phyloP scores from a whole-genome alignment of 495 filamentous ascomycete species.

The Extremus antarcticus region DNA sequence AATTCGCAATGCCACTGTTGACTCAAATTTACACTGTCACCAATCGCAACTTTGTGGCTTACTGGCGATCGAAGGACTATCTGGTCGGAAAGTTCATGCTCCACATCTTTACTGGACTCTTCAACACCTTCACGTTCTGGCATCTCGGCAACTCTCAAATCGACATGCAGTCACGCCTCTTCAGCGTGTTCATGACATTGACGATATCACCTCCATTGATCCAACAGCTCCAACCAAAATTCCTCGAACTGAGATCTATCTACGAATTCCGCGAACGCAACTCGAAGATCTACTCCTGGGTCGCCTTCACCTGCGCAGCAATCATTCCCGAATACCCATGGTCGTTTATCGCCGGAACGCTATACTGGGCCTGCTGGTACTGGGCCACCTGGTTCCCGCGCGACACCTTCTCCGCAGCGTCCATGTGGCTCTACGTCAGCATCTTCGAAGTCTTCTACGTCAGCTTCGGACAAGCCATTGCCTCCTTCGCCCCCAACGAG shows the following conservation, averaged over 20 bases:
- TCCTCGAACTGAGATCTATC: conserved; percentile 41
- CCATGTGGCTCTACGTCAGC: conserved; percentile 49
- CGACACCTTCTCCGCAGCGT: conserved; percentile 41
- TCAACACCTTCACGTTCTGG: conserved; percentile 87
- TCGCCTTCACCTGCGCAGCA: conserved; percentile 39
- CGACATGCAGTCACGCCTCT: conserved; percentile 61
- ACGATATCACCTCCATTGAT: conserved; percentile 40
- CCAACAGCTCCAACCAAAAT: conserved; percentile 45
- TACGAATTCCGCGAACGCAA: conserved; percentile 46
- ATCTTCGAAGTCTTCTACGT: conserved; percentile 65
- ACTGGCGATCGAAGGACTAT: conserved; percentile 81
- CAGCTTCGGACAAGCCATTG: conserved; percentile 65
- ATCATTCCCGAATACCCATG: conserved; percentile 29
- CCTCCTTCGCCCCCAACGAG: conserved; percentile 60
- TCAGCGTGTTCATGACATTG: conserved; percentile 44
- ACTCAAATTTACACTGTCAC: conserved; percentile 45
- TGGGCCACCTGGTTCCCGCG: conserved; percentile 41
- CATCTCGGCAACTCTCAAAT: conserved; percentile 56
- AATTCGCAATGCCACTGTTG: conserved; percentile 36
- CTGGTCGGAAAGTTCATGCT: conserved; percentile 61
- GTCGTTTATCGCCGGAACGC: conserved; percentile 42
- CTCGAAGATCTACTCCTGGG: conserved; percentile 46
- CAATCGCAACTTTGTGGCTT: conserved; percentile 69
- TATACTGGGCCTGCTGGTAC: conserved; percentile 47
- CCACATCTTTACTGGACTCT: conserved; percentile 45